These are phyloP conservation scores for Globisporangium okanoganense DNA, from an alignment of 352 stramenopile genomes.

Conservation along the genomic window DNA sequence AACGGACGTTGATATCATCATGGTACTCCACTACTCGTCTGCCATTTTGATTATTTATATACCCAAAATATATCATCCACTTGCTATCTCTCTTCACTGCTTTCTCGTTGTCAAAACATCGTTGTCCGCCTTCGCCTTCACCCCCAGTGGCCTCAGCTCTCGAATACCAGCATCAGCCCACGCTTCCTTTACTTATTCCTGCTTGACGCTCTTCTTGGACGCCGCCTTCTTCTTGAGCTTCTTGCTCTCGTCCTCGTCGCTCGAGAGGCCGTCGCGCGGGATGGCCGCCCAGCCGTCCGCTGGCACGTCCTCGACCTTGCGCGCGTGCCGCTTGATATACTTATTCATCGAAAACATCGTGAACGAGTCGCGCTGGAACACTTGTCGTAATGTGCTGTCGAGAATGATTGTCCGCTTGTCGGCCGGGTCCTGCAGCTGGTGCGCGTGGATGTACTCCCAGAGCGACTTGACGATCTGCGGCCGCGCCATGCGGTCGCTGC, in stretches of 20 bases:
- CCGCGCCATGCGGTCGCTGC: slow-evolving; percentile 78
- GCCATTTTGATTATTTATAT: not conserved
- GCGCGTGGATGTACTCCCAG: slow-evolving; percentile 95
- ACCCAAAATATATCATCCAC: slow-evolving; percentile 1
- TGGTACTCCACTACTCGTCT: not conserved
- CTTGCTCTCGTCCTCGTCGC: slow-evolving; percentile 71
- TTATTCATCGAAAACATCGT: slow-evolving; percentile 91
- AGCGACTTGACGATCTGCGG: slow-evolving; percentile 93
- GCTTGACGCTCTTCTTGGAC: slow-evolving; percentile 9
- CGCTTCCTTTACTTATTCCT: slow-evolving; percentile 1
- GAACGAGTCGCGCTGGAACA: slow-evolving; percentile 82
- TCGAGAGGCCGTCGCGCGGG: slow-evolving; percentile 68
- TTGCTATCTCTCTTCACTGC: not conserved
- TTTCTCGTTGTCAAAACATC: not conserved
- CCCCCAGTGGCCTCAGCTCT: not conserved
- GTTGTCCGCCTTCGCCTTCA: not conserved
- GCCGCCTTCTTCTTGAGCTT: slow-evolving; percentile 25
- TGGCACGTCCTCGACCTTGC: slow-evolving; percentile 64
- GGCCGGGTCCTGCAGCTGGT: slow-evolving; percentile 93
- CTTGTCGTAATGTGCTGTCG: slow-evolving; percentile 81
- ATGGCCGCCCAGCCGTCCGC: slow-evolving; percentile 68
- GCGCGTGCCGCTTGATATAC: slow-evolving; percentile 83
- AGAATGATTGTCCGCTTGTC: slow-evolving; percentile 93
- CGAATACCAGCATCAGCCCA: not conserved
- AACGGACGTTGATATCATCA: not conserved